These are phyloP conservation scores for Clavispora carvajalis DNA, from an alignment of 805 yeast genomes.

Conservation along the genomic window DNA sequence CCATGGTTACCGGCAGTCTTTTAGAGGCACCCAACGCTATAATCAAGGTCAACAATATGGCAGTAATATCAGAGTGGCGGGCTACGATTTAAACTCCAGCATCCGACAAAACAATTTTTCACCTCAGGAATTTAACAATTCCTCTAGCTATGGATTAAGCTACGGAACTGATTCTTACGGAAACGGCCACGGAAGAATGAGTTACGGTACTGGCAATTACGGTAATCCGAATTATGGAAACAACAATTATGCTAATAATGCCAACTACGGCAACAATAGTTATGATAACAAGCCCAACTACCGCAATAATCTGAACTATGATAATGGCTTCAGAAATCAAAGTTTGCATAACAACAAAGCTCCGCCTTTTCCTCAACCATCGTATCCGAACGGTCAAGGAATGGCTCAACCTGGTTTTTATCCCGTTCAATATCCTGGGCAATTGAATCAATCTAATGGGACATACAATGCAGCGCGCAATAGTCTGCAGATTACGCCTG, in stretches of 20 bases:
- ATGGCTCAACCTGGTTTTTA: background rate
- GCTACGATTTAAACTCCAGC: background rate
- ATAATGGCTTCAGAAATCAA: background rate
- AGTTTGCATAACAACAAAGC: background rate
- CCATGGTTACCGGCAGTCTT: conserved; percentile 1
- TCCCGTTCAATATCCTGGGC: background rate
- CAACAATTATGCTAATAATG: too few relatives aligned
- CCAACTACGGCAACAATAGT: background rate
- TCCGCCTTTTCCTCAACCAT: background rate
- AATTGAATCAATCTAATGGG: background rate
- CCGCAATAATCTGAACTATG: background rate
- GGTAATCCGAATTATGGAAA: too few relatives aligned
- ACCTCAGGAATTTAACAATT: too few relatives aligned
- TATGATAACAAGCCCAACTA: background rate
- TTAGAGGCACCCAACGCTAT: background rate
- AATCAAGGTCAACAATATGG: background rate
- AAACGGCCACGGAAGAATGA: too few relatives aligned
- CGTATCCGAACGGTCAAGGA: background rate
- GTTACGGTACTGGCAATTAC: too few relatives aligned
- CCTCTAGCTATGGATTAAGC: too few relatives aligned
- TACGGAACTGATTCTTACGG: too few relatives aligned
- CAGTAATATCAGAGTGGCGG: background rate
- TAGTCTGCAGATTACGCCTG: background rate
- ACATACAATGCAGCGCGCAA: background rate
- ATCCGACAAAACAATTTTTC: background rate